Conservation (phyloP, 2,329 filamentous ascomycete species). For the Monilinia polystroma region DNA sequence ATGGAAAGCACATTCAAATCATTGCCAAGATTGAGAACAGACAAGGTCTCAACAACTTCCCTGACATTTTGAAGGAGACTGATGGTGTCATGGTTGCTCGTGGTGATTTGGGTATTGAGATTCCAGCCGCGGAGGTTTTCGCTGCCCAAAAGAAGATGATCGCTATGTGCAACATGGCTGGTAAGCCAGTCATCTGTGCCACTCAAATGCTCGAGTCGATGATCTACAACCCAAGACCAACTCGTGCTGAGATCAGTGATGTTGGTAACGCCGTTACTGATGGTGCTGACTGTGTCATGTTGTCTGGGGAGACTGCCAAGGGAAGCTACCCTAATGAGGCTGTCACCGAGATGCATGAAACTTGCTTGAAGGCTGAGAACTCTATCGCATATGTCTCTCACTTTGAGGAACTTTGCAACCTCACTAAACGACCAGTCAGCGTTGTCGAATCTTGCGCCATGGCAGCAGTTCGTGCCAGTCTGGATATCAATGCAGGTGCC, state of each 20-base stretch:
- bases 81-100: slow-evolving; percentile 99
- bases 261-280: slow-evolving; percentile 98
- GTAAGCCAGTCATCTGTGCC: slow-evolving; percentile 98
- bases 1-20: slow-evolving; percentile 96
- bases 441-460: slow-evolving; percentile 95
- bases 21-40: slow-evolving; percentile 99
- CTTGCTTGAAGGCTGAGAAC: slow-evolving; percentile 93
- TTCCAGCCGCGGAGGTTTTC: slow-evolving; percentile 97
- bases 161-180: slow-evolving; percentile 98
- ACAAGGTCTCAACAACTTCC: slow-evolving; percentile 99
- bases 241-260: slow-evolving; percentile 96
- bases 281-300: slow-evolving; percentile 98
- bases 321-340: slow-evolving; percentile 90
- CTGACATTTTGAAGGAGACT: slow-evolving; percentile 91
- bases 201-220: slow-evolving; percentile 99
- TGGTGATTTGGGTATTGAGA: slow-evolving; percentile 98
- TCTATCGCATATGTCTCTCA: slow-evolving; percentile 95
- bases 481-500: slow-evolving; percentile 93
- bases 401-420: slow-evolving; percentile 89
- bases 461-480: slow-evolving; percentile 90
- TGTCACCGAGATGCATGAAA: slow-evolving; percentile 97
- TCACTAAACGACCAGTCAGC: slow-evolving; percentile 78
- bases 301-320: slow-evolving; percentile 99
- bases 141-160: slow-evolving; percentile 99
- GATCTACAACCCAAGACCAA: slow-evolving; percentile 99